These are phyloP conservation scores for Vigna reflexopilosa DNA, from an alignment of 306 rosid species.

Conservation along the genomic window DNA sequence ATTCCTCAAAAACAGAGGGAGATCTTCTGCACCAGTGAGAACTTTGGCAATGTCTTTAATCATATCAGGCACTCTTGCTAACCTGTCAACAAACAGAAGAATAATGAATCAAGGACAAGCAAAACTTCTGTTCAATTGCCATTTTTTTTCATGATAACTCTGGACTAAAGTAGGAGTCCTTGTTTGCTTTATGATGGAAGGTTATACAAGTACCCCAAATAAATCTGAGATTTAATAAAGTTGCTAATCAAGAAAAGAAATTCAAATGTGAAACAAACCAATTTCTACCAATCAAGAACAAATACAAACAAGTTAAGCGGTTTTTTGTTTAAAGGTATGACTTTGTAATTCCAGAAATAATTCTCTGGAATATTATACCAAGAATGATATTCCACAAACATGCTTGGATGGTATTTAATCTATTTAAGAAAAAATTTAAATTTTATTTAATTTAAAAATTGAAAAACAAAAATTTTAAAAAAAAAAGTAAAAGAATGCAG, in stretches of 20 bases:
- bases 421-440: no score
- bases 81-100: slow-evolving; percentile 63
- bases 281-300: slow-evolving; percentile 31
- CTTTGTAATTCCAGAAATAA: no score
- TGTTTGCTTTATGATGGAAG: slow-evolving; percentile 20
- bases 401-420: no score
- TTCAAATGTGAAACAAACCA: slow-evolving; percentile 41
- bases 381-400: no score
- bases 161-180: slow-evolving; percentile 23
- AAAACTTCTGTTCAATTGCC: slow-evolving; percentile 8
- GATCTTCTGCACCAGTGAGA: slow-evolving; percentile 88
- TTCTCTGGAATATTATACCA: no score
- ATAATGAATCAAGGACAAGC: slow-evolving; percentile 31
- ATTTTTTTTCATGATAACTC: slow-evolving; percentile 19
- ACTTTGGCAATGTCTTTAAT: slow-evolving; percentile 86
- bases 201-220: slow-evolving; percentile 26
- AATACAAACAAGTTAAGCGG: not conserved
- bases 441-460: no score
- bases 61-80: slow-evolving; percentile 85
- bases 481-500: no score
- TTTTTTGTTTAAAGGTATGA: no score
- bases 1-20: slow-evolving; percentile 83
- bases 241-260: slow-evolving; percentile 19
- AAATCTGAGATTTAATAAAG: slow-evolving; percentile 24
- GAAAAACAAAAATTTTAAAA: no score